Evolutionary conservation across 1,139 yeast genomes (phyloP).

Genomic region (Pichia sp.): DNA sequence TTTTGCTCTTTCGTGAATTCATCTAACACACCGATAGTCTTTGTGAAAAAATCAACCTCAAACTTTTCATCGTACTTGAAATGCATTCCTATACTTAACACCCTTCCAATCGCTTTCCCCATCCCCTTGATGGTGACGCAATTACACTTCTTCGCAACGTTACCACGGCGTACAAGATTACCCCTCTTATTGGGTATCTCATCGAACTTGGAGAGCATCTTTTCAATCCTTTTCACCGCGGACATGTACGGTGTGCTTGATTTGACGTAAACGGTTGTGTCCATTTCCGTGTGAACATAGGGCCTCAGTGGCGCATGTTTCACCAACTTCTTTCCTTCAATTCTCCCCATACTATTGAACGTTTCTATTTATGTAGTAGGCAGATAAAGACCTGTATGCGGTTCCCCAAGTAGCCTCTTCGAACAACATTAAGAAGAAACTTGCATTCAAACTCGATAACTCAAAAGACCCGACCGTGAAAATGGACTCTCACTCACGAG

Average conservation of each 20-base stretch:
- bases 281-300: constrained; percentile 33
- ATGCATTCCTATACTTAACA: constrained; percentile 44
- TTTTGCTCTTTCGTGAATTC: constrained; percentile 38
- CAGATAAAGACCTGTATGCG: too few relatives aligned
- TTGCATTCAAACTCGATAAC: too few relatives aligned
- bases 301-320: constrained; percentile 40
- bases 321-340: constrained; percentile 28
- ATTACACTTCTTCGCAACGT: constrained; percentile 31
- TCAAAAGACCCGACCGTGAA: too few relatives aligned
- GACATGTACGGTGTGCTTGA: constrained; percentile 55
- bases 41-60: constrained; percentile 49
- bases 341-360: too few relatives aligned
- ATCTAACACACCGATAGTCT: constrained; percentile 55
- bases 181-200: constrained; percentile 21
- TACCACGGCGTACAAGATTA: constrained; percentile 21
- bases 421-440: too few relatives aligned
- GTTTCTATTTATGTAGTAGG: too few relatives aligned
- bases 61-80: constrained; percentile 41
- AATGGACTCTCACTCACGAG: too few relatives aligned
- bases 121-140: constrained; percentile 55
- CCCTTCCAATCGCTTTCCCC: constrained; percentile 58
- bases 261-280: constrained; percentile 49
- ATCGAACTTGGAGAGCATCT: constrained; percentile 33
- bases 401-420: too few relatives aligned
- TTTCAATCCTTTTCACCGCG: constrained; percentile 50